A percentile compares a stretch with the other conserved stretches of the same genome.
Conservation (phyloP, 1,284 basidiomycete species). For the Pascua guehoae region DNA sequence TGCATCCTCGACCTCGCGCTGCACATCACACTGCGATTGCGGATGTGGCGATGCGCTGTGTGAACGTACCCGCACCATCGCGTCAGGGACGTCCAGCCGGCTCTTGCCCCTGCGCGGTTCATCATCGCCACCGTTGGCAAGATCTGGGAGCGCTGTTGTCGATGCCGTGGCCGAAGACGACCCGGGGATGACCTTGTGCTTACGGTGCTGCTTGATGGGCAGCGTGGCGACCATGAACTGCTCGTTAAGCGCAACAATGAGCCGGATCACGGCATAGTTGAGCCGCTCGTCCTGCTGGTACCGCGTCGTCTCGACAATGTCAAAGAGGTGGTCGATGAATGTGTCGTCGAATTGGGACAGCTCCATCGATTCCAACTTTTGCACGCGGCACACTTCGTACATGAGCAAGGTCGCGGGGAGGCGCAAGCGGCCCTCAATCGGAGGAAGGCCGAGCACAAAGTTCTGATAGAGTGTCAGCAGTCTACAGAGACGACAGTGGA, state of each 20-base stretch:
- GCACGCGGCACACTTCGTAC: conserved; percentile 87
- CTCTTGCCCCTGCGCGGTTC: not conserved
- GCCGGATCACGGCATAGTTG: conserved; percentile 89
- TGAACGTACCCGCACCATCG: not conserved
- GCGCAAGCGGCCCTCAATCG: conserved; percentile 75
- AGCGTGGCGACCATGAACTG: conserved; percentile 87
- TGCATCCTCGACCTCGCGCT: conserved; percentile 37
- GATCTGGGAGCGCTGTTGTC: conserved; percentile 16
- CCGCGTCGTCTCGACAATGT: conserved; percentile 88
- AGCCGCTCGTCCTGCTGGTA: conserved; percentile 83
- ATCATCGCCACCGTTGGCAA: conserved; percentile 8
- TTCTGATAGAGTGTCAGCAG: conserved; percentile 21
- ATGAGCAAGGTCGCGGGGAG: conserved; percentile 69
- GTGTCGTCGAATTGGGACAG: conserved; percentile 68
- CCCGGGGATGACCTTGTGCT: conserved; percentile 48
- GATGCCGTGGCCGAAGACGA: conserved; percentile 12
- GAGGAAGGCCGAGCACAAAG: conserved; percentile 47
- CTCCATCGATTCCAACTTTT: conserved; percentile 71
- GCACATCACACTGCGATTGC: not conserved
- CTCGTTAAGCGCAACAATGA: conserved; percentile 92
- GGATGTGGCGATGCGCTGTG: conserved; percentile 5
- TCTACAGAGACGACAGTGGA: not conserved
- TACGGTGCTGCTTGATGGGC: conserved; percentile 22
- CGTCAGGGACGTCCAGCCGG: not conserved
- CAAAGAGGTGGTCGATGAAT: conserved; percentile 88